Evolutionary conservation across 129 eudicot genomes (phyloP).

Genomic region (Centella asiatica): DNA sequence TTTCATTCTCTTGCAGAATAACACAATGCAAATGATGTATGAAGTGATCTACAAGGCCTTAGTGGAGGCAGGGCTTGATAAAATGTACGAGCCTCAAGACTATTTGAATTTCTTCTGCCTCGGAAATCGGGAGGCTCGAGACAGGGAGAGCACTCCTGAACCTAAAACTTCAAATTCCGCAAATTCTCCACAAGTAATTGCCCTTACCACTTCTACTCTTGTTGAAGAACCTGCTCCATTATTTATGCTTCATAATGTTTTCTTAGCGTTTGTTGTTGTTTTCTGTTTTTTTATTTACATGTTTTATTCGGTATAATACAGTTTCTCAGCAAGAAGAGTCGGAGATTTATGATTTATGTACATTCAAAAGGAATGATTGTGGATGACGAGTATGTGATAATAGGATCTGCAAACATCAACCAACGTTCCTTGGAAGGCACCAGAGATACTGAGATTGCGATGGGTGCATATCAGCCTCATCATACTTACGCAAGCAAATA

Average conservation of each 20-base stretch:
- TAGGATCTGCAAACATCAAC: constrained; percentile 95
- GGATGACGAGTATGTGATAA: constrained; percentile 77
- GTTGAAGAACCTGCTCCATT: neutral
- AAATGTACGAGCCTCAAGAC: constrained; percentile 73
- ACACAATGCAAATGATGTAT: constrained; percentile 99
- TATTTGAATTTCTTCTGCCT: constrained; percentile 83
- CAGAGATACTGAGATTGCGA: constrained; percentile 84
- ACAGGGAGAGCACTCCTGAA: constrained; percentile 17
- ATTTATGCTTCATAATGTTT: neutral
- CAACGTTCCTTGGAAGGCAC: constrained; percentile 94
- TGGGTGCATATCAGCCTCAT: constrained; percentile 96
- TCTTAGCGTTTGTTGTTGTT: neutral
- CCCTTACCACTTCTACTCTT: neutral
- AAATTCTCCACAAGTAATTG: constrained; percentile 60
- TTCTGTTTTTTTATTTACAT: neutral
- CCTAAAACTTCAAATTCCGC: constrained; percentile 21
- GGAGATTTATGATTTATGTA: constrained; percentile 84
- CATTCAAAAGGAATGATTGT: constrained; percentile 98
- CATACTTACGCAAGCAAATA: constrained; percentile 71
- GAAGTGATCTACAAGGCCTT: constrained; percentile 74
- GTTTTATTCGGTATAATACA: constrained; percentile 11
- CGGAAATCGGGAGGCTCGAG: constrained; percentile 73
- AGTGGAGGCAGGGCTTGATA: constrained; percentile 61
- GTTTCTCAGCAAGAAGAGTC: constrained; percentile 54
- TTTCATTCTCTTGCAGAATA: constrained; percentile 39